These are phyloP conservation scores for Gastroboletus turbinatus DNA, from an alignment of 1,284 basidiomycete species.

Conservation along the genomic window DNA sequence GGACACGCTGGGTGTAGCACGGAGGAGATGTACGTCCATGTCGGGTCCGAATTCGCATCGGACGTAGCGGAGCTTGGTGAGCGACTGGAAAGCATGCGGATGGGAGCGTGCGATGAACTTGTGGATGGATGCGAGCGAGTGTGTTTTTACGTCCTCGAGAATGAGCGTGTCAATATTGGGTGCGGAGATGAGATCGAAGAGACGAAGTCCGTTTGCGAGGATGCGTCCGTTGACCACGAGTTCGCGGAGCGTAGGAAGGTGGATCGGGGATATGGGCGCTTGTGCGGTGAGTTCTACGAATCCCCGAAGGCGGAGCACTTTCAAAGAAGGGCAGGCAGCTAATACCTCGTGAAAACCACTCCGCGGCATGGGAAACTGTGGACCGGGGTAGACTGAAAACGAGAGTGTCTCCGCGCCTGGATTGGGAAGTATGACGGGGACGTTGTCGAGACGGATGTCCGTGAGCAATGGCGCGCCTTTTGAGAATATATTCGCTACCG, in stretches of 20 bases:
- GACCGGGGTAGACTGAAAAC: constrained; percentile 32
- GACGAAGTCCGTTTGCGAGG: constrained; percentile 29
- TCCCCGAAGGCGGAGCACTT: constrained; percentile 31
- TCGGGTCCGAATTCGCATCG: constrained; percentile 34
- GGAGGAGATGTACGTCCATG: constrained; percentile 33
- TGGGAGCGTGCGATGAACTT: constrained; percentile 27
- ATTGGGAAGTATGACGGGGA: constrained; percentile 29
- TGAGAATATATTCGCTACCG: constrained; percentile 24
- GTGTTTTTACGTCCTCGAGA: constrained; percentile 32
- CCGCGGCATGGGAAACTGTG: constrained; percentile 32
- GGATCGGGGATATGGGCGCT: constrained; percentile 20
- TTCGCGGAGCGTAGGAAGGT: constrained; percentile 29
- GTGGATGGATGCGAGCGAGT: constrained; percentile 31
- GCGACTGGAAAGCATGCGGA: constrained; percentile 29
- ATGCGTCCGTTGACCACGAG: constrained; percentile 33
- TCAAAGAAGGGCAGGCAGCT: constrained; percentile 22
- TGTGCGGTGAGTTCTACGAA: constrained; percentile 28
- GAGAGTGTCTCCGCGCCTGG: constrained; percentile 22
- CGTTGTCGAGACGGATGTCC: constrained; percentile 32
- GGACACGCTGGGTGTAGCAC: constrained; percentile 29
- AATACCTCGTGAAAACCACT: constrained; percentile 24
- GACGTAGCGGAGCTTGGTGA: constrained; percentile 29
- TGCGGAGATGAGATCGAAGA: constrained; percentile 33
- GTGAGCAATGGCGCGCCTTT: constrained; percentile 31
- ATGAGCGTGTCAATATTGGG: constrained; percentile 33